Conservation (phyloP, 352 stramenopile genomes). For the Thalassiosira mediterranea region DNA sequence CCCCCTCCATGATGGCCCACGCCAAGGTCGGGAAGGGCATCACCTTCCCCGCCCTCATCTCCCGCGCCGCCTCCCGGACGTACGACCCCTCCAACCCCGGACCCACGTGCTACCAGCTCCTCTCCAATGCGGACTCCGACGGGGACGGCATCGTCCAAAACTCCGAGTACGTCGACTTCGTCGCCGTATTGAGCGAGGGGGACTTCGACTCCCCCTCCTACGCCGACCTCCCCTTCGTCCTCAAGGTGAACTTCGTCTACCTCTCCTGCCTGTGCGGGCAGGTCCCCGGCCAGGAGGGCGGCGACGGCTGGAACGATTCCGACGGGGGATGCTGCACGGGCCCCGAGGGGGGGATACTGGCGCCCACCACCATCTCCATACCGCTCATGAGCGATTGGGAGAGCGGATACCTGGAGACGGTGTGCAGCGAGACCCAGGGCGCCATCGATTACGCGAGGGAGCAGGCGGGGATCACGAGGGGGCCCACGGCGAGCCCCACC, state of each 20-base stretch:
- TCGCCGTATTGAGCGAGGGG: slow-evolving; percentile 43
- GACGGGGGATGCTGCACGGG: slow-evolving; percentile 15
- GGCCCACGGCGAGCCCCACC: neutral
- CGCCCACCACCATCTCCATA: slow-evolving; percentile 2
- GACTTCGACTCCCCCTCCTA: slow-evolving; percentile 44
- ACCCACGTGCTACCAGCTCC: slow-evolving; percentile 53
- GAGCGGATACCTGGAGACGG: slow-evolving; percentile 55
- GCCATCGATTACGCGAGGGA: slow-evolving; percentile 54
- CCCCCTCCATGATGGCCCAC: no score
- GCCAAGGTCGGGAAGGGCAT: no score
- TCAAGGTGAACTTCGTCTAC: slow-evolving; percentile 71
- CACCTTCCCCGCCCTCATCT: no score
- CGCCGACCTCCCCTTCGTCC: slow-evolving; percentile 57
- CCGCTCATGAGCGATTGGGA: slow-evolving; percentile 31
- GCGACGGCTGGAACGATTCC: neutral
- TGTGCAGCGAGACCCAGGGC: slow-evolving; percentile 61
- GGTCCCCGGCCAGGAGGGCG: slow-evolving; percentile 7
- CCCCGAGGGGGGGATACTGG: slow-evolving; percentile 36
- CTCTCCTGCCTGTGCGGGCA: slow-evolving; percentile 68
- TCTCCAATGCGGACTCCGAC: slow-evolving; percentile 63
- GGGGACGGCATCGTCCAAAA: slow-evolving; percentile 52
- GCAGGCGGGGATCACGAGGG: slow-evolving; percentile 1
- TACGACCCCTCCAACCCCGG: slow-evolving; percentile 37
- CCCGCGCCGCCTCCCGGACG: no score
- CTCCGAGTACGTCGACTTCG: slow-evolving; percentile 68